A percentile compares a stretch with the other conserved stretches of the same genome.
These are phyloP conservation scores for Nitzschia sp. DNA, from an alignment of 108 stramenopile species.

Conservation along the genomic window DNA sequence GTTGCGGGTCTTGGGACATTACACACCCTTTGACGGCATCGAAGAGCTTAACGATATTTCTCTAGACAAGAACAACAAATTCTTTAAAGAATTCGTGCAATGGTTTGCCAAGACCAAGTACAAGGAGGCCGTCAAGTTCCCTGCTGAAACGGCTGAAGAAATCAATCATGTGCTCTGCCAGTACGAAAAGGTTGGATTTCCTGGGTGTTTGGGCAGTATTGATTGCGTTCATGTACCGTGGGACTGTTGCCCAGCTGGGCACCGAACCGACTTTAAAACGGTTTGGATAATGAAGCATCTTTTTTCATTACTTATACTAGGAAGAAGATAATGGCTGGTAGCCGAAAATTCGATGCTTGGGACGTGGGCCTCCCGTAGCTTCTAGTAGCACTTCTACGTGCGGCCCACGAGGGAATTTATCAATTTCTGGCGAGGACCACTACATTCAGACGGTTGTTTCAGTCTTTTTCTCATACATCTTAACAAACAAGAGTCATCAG, in stretches of 20 bases:
- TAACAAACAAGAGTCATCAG: too few species aligned
- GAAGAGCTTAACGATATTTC: neutral
- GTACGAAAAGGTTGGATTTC: conserved; percentile 18
- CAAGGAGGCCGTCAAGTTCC: neutral
- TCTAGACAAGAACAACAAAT: neutral
- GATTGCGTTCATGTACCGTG: conserved; percentile 46
- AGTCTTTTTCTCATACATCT: too few species aligned
- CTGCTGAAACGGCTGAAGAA: neutral
- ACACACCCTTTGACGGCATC: neutral
- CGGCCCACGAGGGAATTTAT: too few species aligned
- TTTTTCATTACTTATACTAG: too few species aligned
- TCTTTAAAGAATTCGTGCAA: neutral
- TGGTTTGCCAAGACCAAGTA: neutral
- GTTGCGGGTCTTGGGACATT: neutral
- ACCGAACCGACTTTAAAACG: too few species aligned
- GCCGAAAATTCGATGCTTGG: conserved; percentile 11
- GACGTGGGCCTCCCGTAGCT: too few species aligned
- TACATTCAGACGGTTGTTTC: too few species aligned
- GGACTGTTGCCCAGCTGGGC: conserved; percentile 33
- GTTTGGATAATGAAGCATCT: too few species aligned
- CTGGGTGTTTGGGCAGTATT: conserved; percentile 38
- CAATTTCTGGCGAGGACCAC: too few species aligned
- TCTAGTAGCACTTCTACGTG: too few species aligned
- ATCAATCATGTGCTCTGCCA: neutral
- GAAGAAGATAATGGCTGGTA: too few species aligned